Evolutionary conservation across 306 rosid genomes (phyloP), one percentile per base, ranked within the genome.

Genomic region (Lotus japonicus): DNA sequence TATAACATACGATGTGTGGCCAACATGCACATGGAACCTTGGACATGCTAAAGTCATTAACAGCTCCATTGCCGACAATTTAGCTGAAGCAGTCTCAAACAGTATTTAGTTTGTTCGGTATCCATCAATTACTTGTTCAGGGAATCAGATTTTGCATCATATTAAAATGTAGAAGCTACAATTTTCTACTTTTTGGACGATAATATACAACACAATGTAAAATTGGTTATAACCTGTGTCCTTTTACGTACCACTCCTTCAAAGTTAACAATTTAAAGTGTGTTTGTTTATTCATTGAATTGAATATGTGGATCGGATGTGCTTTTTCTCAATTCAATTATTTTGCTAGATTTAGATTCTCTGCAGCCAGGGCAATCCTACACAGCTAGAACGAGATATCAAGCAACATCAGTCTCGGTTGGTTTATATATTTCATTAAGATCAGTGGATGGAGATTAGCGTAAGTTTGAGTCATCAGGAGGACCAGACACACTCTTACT

Each of bases 11-110:
- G 58, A 46, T 38, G 15, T 50, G 17, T 79, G 76, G 69, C 13
- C 80, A 82, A 52, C 71, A 1, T 11, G 70, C 81, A 81, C 84
- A 70, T 76, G 80, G 58, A 44, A 46, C 61, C 11, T 5, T 9
- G 64, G 65, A 69, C 78, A 73, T 18, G 23, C 18, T 55, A 17
- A 68, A 55, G 70, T 64, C 53, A 65, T 66, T 14, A n/a, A 15
- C 18, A 55, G 21, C 42, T 41, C 28, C 11, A 41, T 75, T 69
- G 41, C 83, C 84, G 81, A 82, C 86, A 81, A 55, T 17, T 69
- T 59, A 41, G 80, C 59, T 65, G 58, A 78, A 17, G 17, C 72
- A 49, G 26, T 13, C 15, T 23, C 61, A 5, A 50, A 41, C 21
- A 66, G 36, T 10, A 46, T 26, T 16, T 49, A 26, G 52, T 50